Conservation (phyloP, 768 basidiomycete species). For the Auriscalpium vulgare region DNA sequence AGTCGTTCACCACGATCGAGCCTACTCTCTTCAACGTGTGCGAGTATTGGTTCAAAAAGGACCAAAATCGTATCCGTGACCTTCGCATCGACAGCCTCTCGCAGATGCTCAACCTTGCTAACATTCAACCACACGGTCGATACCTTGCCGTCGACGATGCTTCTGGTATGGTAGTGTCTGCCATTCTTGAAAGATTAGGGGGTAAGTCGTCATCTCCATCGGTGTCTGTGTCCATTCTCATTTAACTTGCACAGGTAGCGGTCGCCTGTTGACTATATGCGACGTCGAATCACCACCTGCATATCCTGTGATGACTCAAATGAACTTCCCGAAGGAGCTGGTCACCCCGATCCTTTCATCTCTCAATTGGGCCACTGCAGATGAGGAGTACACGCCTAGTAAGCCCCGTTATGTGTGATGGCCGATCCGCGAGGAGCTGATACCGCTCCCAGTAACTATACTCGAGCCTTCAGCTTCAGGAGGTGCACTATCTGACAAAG, state of each 20-base stretch:
- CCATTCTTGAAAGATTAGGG: constrained; percentile 80
- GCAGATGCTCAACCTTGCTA: constrained; percentile 79
- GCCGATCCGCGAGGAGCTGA: too few relatives aligned
- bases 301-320: constrained; percentile 70
- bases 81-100: constrained; percentile 84
- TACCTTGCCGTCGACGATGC: constrained; percentile 90
- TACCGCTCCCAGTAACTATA: too few relatives aligned
- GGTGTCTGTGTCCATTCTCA: neutral
- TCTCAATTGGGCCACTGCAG: constrained; percentile 87
- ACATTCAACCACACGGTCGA: constrained; percentile 78
- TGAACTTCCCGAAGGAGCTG: constrained; percentile 71
- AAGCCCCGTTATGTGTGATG: constrained; percentile 8
- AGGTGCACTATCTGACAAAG: constrained; percentile 61
- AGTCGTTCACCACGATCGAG: constrained; percentile 78
- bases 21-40: constrained; percentile 84
- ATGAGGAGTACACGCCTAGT: constrained; percentile 69
- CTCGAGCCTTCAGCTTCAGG: too few relatives aligned
- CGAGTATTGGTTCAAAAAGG: constrained; percentile 83
- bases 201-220: constrained; percentile 34
- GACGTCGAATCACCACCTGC: constrained; percentile 91
- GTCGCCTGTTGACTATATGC: constrained; percentile 75
- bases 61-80: constrained; percentile 73
- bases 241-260: constrained; percentile 45
- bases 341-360: constrained; percentile 50
- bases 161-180: constrained; percentile 80